phyloP scores from a whole-genome alignment of 1,284 basidiomycete genomes.

The Neotropicomus parvogracilis region DNA sequence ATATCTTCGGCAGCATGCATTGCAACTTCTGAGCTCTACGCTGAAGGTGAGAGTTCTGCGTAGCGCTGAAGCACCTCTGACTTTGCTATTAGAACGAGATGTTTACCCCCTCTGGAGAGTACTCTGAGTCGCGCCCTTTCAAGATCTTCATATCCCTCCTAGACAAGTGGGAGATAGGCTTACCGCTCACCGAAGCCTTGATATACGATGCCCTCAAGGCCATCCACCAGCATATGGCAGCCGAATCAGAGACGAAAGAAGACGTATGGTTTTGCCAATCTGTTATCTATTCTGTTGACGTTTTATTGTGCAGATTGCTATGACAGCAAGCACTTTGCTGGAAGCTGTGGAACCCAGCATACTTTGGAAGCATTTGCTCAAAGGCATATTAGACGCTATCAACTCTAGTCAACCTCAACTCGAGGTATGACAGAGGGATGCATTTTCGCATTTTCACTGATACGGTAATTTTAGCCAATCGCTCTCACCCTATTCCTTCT shows the following conservation, averaged over 20 bases:
- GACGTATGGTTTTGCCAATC: conserved; percentile 47
- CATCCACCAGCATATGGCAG: conserved; percentile 56
- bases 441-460: conserved; percentile 1
- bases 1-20: conserved; percentile 66
- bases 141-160: conserved; percentile 93
- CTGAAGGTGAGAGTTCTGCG: conserved; percentile 49
- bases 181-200: conserved; percentile 72
- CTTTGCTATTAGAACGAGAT: conserved; percentile 58
- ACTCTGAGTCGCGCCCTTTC: conserved; percentile 81
- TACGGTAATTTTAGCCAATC: conserved; percentile 46
- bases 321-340: conserved; percentile 87
- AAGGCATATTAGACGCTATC: conserved; percentile 52
- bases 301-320: conserved; percentile 52
- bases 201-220: conserved; percentile 79
- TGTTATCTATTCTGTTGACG: conserved; percentile 9
- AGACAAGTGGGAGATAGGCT: conserved; percentile 97
- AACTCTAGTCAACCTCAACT: conserved; percentile 37
- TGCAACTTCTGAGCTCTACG: conserved; percentile 66
- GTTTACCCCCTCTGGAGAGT: conserved; percentile 64
- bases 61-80: conserved; percentile 3
- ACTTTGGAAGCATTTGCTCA: conserved; percentile 78
- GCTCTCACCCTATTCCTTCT: conserved; percentile 68
- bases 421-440: conserved; percentile 41
- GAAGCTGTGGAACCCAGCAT: conserved; percentile 90
- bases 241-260: conserved; percentile 49